phyloP scores from a whole-genome alignment of 2,329 filamentous ascomycete genomes.

The Alternaria angustiovoidea region DNA sequence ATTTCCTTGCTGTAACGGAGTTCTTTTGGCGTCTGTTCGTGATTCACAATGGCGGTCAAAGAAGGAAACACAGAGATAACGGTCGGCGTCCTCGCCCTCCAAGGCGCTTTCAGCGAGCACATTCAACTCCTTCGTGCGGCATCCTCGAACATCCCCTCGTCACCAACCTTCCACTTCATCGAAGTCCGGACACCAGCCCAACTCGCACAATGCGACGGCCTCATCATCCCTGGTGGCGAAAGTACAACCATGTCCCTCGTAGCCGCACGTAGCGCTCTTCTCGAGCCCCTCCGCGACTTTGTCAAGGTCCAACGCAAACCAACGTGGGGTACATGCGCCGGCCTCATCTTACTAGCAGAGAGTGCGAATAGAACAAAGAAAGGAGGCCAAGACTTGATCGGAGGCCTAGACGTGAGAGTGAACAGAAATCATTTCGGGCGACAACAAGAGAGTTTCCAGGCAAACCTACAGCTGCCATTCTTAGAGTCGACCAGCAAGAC shows the following conservation, averaged over 20 bases:
- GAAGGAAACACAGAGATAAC: slow-evolving; percentile 50
- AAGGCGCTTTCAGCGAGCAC: slow-evolving; percentile 94
- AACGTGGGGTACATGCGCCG: slow-evolving; percentile 95
- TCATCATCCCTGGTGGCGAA: slow-evolving; percentile 93
- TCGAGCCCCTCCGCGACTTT: slow-evolving; percentile 86
- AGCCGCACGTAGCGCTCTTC: slow-evolving; percentile 78
- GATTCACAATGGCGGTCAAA: slow-evolving; percentile 34
- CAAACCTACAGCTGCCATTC: slow-evolving; percentile 76
- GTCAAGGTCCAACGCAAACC: slow-evolving; percentile 86
- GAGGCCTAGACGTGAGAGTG: slow-evolving; percentile 87
- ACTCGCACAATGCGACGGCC: slow-evolving; percentile 76
- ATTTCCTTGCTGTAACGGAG: slow-evolving; percentile 13
- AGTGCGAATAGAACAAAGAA: slow-evolving; percentile 87
- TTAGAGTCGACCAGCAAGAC: slow-evolving; percentile 53
- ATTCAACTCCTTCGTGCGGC: slow-evolving; percentile 77
- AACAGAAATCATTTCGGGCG: slow-evolving; percentile 95
- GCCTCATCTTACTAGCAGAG: slow-evolving; percentile 88
- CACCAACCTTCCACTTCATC: slow-evolving; percentile 61
- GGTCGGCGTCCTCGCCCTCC: slow-evolving; percentile 75
- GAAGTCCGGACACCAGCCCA: slow-evolving; percentile 81
- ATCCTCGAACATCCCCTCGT: slow-evolving; percentile 57
- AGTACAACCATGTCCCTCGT: slow-evolving; percentile 93
- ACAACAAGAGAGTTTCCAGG: slow-evolving; percentile 90
- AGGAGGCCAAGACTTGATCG: slow-evolving; percentile 91
- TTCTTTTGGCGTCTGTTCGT: not conserved